phyloP scores from a whole-genome alignment of 2,329 filamentous ascomycete species.

The Phaeoacremonium minimum region DNA sequence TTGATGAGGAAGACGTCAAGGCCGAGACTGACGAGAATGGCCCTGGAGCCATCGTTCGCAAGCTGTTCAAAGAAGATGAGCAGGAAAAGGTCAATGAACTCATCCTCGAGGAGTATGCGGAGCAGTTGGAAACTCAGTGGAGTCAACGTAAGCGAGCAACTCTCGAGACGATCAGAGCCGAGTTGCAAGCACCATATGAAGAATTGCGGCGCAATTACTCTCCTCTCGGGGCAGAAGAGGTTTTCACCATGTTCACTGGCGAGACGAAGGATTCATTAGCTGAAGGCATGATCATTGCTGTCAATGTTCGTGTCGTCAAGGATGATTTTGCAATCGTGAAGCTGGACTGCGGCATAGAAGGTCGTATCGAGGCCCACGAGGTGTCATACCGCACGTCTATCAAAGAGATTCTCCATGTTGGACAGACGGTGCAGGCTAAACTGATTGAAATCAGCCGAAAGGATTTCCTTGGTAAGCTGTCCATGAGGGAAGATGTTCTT shows the following conservation, averaged over 20 bases:
- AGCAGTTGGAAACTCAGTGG: conserved; percentile 89
- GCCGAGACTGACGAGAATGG: conserved; percentile 89
- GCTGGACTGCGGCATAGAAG: conserved; percentile 92
- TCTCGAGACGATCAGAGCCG: conserved; percentile 90
- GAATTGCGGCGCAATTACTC: conserved; percentile 82
- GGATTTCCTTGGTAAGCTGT: conserved; percentile 77
- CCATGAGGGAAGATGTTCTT: conserved; percentile 76
- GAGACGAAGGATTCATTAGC: conserved; percentile 81
- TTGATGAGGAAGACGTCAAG: conserved; percentile 97
- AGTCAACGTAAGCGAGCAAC: conserved; percentile 94
- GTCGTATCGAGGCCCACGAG: conserved; percentile 77
- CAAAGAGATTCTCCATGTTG: conserved; percentile 68
- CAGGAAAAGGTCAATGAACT: conserved; percentile 95
- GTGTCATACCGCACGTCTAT: conserved; percentile 70
- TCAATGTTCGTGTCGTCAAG: conserved; percentile 82
- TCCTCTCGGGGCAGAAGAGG: conserved; percentile 65
- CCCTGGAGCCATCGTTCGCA: conserved; percentile 83
- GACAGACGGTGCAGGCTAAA: conserved; percentile 86
- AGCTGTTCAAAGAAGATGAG: conserved; percentile 90
- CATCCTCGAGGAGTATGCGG: conserved; percentile 93
- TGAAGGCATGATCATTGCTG: conserved; percentile 88
- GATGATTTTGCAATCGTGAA: conserved; percentile 91
- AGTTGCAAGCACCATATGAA: conserved; percentile 89
- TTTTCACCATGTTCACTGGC: conserved; percentile 95
- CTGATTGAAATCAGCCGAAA: conserved; percentile 84